A percentile compares a stretch with the other conserved stretches of the same genome.
Evolutionary conservation across 352 stramenopile species (phyloP).

Genomic region (Phytophthora parvispora): DNA sequence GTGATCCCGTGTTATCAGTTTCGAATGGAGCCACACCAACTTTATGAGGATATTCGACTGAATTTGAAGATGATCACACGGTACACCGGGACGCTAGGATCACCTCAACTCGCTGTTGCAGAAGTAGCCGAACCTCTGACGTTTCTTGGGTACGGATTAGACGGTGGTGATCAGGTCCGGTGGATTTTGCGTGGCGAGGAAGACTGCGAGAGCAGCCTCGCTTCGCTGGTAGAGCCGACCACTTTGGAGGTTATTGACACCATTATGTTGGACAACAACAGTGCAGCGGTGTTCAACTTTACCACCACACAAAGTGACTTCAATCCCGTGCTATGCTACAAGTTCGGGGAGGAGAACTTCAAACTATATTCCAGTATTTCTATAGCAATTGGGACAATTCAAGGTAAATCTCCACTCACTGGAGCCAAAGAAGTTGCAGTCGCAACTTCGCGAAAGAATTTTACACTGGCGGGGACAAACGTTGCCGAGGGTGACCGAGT

Average conservation of each 20-base stretch:
- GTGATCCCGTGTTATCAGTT: slow-evolving; percentile 74
- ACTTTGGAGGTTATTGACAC: slow-evolving; percentile 50
- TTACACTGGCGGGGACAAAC: slow-evolving; percentile 60
- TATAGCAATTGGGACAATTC: slow-evolving; percentile 67
- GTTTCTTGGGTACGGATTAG: slow-evolving; percentile 62
- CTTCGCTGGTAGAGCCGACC: slow-evolving; percentile 34
- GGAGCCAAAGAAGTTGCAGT: slow-evolving; percentile 68
- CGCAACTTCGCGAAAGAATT: slow-evolving; percentile 51
- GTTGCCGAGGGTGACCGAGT: slow-evolving; percentile 56
- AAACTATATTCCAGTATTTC: slow-evolving; percentile 60
- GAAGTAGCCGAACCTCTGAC: slow-evolving; percentile 66
- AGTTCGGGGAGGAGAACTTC: slow-evolving; percentile 66
- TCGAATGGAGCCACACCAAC: slow-evolving; percentile 60
- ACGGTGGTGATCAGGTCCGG: slow-evolving; percentile 52
- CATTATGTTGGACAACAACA: slow-evolving; percentile 35
- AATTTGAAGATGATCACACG: slow-evolving; percentile 65
- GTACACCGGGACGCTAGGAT: slow-evolving; percentile 56
- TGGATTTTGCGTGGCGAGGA: slow-evolving; percentile 63
- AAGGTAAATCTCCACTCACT: slow-evolving; percentile 35
- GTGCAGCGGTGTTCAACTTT: slow-evolving; percentile 63
- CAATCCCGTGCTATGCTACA: slow-evolving; percentile 70
- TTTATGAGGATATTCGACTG: slow-evolving; percentile 56
- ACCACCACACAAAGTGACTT: slow-evolving; percentile 53
- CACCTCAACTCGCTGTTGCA: slow-evolving; percentile 59
- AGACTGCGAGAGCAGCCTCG: slow-evolving; percentile 66